Evolutionary conservation across 345 rosid genomes (phyloP).

Genomic region (Jatropha curcas): DNA sequence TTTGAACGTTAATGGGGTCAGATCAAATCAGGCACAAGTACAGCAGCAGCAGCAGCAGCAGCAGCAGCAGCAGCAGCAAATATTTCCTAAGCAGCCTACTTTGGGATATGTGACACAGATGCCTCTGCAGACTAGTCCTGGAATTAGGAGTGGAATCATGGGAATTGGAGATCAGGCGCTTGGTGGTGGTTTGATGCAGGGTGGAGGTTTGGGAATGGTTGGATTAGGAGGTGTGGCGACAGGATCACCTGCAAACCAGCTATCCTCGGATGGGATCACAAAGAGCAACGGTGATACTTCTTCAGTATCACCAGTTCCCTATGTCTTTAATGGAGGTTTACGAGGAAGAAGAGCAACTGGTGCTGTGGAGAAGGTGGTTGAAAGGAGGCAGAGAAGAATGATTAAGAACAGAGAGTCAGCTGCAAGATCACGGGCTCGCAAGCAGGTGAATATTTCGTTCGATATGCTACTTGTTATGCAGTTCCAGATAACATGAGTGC

Average conservation of each 20-base stretch:
- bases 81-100: slow-evolving; percentile 61
- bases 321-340: slow-evolving; percentile 62
- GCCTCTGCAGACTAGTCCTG: slow-evolving; percentile 52
- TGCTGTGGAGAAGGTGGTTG: slow-evolving; percentile 85
- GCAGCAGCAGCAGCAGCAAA: slow-evolving; percentile 46
- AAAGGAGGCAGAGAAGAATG: slow-evolving; percentile 98
- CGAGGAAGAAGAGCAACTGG: slow-evolving; percentile 71
- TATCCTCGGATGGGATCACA: slow-evolving; percentile 75
- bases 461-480: slow-evolving; percentile 8
- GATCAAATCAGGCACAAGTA: slow-evolving; percentile 51
- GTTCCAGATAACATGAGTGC: background rate
- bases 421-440: slow-evolving; percentile 97
- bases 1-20: slow-evolving; percentile 53
- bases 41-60: slow-evolving; percentile 37
- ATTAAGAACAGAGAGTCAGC: slow-evolving; percentile 98
- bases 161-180: slow-evolving; percentile 55
- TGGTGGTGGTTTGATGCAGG: slow-evolving; percentile 46
- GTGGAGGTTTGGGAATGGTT: slow-evolving; percentile 62
- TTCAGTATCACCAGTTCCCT: slow-evolving; percentile 79
- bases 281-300: slow-evolving; percentile 79
- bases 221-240: slow-evolving; percentile 54
- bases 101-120: slow-evolving; percentile 49
- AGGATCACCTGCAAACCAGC: slow-evolving; percentile 69
- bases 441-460: slow-evolving; percentile 65
- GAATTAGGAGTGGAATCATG: slow-evolving; percentile 57